Percentiles rank a stretch among this genome's conserved stretches.
These are phyloP conservation scores for Mallotus nudiflorus DNA, from an alignment of 345 rosid genomes.

Conservation along the genomic window DNA sequence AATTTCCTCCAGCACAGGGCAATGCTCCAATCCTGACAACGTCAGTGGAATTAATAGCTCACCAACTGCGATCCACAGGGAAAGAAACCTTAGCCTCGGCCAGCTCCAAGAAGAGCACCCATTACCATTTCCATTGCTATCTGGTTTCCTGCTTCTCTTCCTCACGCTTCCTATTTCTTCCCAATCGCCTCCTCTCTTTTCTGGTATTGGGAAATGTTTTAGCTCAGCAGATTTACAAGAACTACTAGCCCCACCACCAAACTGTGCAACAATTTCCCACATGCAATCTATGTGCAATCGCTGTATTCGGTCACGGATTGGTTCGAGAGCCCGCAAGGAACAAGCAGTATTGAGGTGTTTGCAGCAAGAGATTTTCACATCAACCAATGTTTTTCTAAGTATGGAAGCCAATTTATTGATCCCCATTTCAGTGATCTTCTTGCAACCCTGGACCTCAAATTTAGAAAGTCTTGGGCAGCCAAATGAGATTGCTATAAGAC, in stretches of 20 bases:
- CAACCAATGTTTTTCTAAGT: constrained; percentile 1
- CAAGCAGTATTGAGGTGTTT: neutral
- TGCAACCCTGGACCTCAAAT: constrained; percentile 11
- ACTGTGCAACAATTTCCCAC: constrained; percentile 1
- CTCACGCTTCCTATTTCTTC: neutral
- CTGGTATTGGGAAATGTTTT: neutral
- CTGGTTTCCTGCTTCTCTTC: neutral
- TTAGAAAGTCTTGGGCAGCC: constrained; percentile 9
- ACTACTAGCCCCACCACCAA: neutral
- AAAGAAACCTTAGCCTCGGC: neutral
- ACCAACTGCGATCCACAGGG: constrained; percentile 14
- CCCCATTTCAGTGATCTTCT: constrained; percentile 8
- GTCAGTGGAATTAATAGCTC: constrained; percentile 1
- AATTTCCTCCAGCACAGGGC: constrained; percentile 15
- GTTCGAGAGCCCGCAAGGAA: constrained; percentile 5
- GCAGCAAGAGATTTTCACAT: constrained; percentile 14
- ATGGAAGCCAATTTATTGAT: constrained; percentile 5
- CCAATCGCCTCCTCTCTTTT: neutral
- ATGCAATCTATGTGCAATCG: constrained; percentile 1
- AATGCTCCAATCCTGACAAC: constrained; percentile 3
- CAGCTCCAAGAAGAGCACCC: neutral
- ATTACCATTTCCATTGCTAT: neutral
- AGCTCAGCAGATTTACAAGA: neutral
- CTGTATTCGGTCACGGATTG: neutral
- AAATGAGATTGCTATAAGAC: constrained; percentile 1